phyloP scores from a whole-genome alignment of 306 rosid species.

The Cucumis cinereus region DNA sequence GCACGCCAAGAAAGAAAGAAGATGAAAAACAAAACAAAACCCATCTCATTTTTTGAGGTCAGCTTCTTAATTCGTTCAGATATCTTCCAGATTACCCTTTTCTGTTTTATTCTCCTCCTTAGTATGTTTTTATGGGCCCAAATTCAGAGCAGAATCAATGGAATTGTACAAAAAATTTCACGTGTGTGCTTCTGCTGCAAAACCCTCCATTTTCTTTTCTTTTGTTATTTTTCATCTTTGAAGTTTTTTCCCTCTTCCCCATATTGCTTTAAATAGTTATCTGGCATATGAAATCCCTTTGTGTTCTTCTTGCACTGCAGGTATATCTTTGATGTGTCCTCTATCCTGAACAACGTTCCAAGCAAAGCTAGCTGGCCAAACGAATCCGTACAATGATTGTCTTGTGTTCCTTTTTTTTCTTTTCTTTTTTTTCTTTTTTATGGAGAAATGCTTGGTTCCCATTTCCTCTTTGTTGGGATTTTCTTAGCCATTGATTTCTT shows the following conservation, averaged over 20 bases:
- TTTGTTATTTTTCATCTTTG: too few species aligned
- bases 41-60: not conserved
- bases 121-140: slow-evolving; percentile 27
- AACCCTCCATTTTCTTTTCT: not conserved
- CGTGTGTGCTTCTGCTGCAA: slow-evolving; percentile 23
- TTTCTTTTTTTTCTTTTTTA: not conserved
- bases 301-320: slow-evolving; percentile 18
- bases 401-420: not conserved
- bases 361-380: slow-evolving; percentile 33
- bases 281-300: slow-evolving; percentile 17
- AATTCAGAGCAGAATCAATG: slow-evolving; percentile 27
- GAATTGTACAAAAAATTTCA: slow-evolving; percentile 20
- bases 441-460: slow-evolving; percentile 1
- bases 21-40: not conserved
- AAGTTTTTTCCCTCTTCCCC: not conserved
- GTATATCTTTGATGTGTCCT: slow-evolving; percentile 24
- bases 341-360: slow-evolving; percentile 56
- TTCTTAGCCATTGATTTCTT: slow-evolving; percentile 5
- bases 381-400: slow-evolving; percentile 24
- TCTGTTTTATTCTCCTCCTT: slow-evolving; percentile 10
- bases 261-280: slow-evolving; percentile 6
- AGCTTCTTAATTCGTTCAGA: not conserved
- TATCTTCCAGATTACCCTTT: not conserved
- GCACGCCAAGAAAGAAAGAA: not conserved
- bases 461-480: slow-evolving; percentile 3